Percentiles rank a stretch among this genome's conserved stretches.
phyloP scores from a whole-genome alignment of 2,329 filamentous ascomycete genomes.

The Fulvia fulva region DNA sequence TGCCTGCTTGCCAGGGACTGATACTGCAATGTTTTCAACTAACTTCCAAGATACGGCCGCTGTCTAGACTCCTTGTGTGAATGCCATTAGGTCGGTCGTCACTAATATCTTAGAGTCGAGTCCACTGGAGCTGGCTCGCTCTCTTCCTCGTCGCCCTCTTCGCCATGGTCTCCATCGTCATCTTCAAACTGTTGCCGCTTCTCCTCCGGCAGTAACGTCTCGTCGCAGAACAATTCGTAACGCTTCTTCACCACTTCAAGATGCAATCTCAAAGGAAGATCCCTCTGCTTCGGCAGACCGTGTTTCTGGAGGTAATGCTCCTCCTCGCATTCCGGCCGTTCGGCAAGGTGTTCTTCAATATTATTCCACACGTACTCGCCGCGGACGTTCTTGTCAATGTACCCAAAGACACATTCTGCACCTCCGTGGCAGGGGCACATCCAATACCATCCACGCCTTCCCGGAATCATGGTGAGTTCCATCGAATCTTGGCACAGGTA shows the following conservation, averaged over 20 bases:
- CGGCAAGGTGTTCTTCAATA: not conserved
- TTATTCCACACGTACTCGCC: not conserved
- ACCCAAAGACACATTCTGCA: not conserved
- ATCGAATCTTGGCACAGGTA: not conserved
- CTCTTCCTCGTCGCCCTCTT: no score
- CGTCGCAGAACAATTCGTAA: not conserved
- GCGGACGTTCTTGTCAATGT: not conserved
- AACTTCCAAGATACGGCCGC: no score
- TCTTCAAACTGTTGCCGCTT: not conserved
- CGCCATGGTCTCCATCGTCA: no score
- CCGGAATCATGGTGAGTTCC: not conserved
- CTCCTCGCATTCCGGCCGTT: not conserved
- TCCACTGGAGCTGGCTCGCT: no score
- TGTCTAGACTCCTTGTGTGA: no score
- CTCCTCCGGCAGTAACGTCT: not conserved
- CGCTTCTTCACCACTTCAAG: not conserved
- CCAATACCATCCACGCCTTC: not conserved
- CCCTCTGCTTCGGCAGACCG: not conserved
- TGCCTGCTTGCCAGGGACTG: no score
- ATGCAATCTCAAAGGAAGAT: not conserved
- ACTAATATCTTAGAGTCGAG: no score
- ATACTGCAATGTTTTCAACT: no score
- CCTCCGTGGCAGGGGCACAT: not conserved
- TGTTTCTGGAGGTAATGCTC: not conserved
- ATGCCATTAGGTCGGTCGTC: no score